phyloP scores from a whole-genome alignment of 345 rosid species.

The Clarkia xantiana region DNA sequence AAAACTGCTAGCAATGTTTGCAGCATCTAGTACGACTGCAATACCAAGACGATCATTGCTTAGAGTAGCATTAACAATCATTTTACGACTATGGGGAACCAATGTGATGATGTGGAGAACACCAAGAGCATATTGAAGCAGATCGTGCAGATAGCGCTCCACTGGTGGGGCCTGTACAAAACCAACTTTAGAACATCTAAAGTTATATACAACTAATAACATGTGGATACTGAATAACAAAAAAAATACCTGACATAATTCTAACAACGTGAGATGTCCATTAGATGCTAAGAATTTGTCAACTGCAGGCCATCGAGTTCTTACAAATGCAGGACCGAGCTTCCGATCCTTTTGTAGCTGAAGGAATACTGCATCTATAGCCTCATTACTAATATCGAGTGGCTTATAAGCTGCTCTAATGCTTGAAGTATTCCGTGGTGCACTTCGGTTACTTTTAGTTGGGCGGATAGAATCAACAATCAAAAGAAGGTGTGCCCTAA shows the following conservation, averaged over 20 bases:
- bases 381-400: constrained; percentile 93
- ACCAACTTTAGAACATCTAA: constrained; percentile 4
- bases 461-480: constrained; percentile 90
- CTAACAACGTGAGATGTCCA: constrained; percentile 87
- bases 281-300: constrained; percentile 56
- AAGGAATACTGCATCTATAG: constrained; percentile 73
- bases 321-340: constrained; percentile 84
- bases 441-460: constrained; percentile 57
- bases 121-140: constrained; percentile 95
- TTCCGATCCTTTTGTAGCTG: constrained; percentile 95
- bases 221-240: background rate
- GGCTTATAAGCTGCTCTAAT: constrained; percentile 88
- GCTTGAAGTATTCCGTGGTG: constrained; percentile 54
- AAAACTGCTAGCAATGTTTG: constrained; percentile 62
- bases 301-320: constrained; percentile 76
- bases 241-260: constrained; percentile 71
- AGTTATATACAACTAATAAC: no score
- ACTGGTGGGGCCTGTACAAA: constrained; percentile 77
- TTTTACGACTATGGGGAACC: constrained; percentile 74
- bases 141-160: constrained; percentile 89
- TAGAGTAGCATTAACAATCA: constrained; percentile 67
- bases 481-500: constrained; percentile 88
- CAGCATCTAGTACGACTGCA: constrained; percentile 88
- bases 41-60: constrained; percentile 86
- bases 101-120: constrained; percentile 82